phyloP scores from a whole-genome alignment of 768 basidiomycete species.

The Cyclocybe aegerita region DNA sequence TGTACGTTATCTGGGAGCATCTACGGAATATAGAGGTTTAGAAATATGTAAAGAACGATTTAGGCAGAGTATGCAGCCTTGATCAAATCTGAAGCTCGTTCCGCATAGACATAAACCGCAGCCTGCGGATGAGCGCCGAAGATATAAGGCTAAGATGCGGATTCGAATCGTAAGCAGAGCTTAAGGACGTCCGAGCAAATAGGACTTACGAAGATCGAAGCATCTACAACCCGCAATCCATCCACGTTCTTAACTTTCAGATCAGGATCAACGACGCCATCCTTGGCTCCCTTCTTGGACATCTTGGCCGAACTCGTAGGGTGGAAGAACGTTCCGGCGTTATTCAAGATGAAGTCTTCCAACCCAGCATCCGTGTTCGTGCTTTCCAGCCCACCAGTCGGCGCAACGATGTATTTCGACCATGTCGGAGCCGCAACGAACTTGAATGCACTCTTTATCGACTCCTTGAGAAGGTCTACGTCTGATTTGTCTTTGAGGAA shows the following conservation, averaged over 20 bases:
- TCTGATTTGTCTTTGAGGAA: no score
- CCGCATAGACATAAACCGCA: conserved; percentile 20
- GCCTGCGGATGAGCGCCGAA: conserved; percentile 20
- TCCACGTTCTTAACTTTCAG: conserved; percentile 25
- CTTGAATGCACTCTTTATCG: no score
- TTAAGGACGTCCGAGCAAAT: neutral
- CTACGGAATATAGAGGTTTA: no score
- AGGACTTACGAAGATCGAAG: conserved; percentile 28
- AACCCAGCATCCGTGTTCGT: no score
- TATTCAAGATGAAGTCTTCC: no score
- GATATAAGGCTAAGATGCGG: conserved; percentile 16
- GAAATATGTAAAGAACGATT: no score
- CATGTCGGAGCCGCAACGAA: no score
- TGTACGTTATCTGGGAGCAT: no score
- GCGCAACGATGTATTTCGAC: no score
- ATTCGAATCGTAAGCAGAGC: neutral
- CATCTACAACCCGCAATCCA: conserved; percentile 33
- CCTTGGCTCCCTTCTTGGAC: conserved; percentile 18
- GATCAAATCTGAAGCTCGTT: conserved; percentile 16
- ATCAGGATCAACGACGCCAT: conserved; percentile 32
- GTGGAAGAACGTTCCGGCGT: conserved; percentile 13
- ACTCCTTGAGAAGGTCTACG: no score
- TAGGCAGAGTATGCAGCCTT: neutral
- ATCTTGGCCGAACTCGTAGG: conserved; percentile 24
- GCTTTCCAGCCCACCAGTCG: no score